These are phyloP conservation scores for Pouteria glomerata DNA, from an alignment of 148 eudicot genomes.

Conservation along the genomic window DNA sequence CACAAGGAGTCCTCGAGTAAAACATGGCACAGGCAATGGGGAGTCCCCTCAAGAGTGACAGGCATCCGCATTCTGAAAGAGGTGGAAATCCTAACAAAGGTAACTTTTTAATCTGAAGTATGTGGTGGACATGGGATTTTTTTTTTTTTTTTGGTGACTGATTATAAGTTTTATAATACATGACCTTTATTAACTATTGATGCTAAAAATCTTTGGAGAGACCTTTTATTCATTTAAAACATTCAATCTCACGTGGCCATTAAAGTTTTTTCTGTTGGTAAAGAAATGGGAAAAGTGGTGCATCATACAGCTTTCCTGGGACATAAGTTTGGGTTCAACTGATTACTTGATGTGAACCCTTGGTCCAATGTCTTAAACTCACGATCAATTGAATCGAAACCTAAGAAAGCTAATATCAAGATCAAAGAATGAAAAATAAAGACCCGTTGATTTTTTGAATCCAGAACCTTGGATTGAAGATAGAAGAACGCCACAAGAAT, in stretches of 20 bases:
- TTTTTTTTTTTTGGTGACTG: neutral
- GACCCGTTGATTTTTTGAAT: too few species aligned
- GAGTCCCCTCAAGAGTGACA: slow-evolving; percentile 16
- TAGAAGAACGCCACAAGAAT: too few species aligned
- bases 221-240: neutral
- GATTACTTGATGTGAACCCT: too few species aligned
- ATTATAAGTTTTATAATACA: too few species aligned
- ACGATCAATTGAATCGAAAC: too few species aligned
- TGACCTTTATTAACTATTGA: neutral
- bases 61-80: slow-evolving; percentile 8
- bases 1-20: slow-evolving; percentile 6
- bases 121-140: neutral
- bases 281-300: neutral
- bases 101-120: neutral
- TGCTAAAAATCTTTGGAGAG: neutral
- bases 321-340: too few species aligned
- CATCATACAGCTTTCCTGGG: neutral
- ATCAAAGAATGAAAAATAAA: too few species aligned
- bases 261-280: neutral
- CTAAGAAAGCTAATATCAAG: too few species aligned
- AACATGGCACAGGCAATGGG: slow-evolving; percentile 16
- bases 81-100: slow-evolving; percentile 14
- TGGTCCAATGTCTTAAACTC: too few species aligned
- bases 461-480: too few species aligned
- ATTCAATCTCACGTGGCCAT: neutral